These are phyloP conservation scores for Skeletonema marinoi DNA, from an alignment of 108 stramenopile genomes.

Conservation along the genomic window DNA sequence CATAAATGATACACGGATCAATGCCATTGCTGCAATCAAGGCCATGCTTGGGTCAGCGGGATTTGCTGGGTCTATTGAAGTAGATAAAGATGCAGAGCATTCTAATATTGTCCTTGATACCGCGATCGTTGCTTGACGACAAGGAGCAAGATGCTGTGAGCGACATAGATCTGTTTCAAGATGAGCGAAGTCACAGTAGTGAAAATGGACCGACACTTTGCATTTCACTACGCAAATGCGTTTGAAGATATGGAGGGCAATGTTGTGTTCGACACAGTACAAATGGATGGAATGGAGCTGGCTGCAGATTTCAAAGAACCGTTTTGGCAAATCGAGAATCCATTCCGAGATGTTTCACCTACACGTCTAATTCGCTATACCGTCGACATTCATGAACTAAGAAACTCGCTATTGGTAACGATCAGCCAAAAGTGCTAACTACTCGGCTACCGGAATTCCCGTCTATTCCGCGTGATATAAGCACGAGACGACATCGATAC, in stretches of 20 bases:
- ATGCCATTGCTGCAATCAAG: background rate
- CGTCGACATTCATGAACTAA: conserved; percentile 22
- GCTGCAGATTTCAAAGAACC: conserved; percentile 7
- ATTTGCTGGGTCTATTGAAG: conserved; percentile 28
- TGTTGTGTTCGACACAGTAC: conserved; percentile 47
- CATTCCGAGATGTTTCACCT: conserved; percentile 12
- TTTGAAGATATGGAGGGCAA: conserved; percentile 53
- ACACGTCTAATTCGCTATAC: conserved; percentile 8
- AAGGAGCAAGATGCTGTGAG: conserved; percentile 5
- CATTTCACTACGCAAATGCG: conserved; percentile 55
- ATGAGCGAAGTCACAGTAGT: conserved; percentile 24
- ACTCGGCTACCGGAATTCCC: conserved; percentile 43
- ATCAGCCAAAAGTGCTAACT: background rate
- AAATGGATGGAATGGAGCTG: conserved; percentile 18
- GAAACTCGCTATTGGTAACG: conserved; percentile 1
- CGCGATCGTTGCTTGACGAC: conserved; percentile 12
- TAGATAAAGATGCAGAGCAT: conserved; percentile 33
- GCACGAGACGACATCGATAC: conserved; percentile 30
- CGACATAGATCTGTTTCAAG: conserved; percentile 16
- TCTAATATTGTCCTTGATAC: conserved; percentile 21
- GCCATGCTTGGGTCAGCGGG: conserved; percentile 41
- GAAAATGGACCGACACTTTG: conserved; percentile 28
- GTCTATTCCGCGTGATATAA: conserved; percentile 23
- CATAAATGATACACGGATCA: conserved; percentile 6
- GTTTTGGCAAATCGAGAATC: conserved; percentile 27